phyloP scores from a whole-genome alignment of 2,329 filamentous ascomycete genomes.

The Arthrobotrys pseudoclavata region DNA sequence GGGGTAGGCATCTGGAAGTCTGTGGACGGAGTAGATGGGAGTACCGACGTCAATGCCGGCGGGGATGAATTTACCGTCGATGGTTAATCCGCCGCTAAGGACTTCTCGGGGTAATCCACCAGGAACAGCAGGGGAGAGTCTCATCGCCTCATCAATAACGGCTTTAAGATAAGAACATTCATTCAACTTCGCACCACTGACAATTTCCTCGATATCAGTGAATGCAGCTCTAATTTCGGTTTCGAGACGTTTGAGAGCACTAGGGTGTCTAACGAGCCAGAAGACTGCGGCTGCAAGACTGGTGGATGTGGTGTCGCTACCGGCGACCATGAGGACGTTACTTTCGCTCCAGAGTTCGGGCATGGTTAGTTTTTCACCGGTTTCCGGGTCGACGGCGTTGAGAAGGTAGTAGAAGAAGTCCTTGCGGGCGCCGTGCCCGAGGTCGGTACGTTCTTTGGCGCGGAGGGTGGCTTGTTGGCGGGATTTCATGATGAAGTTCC shows the following conservation, averaged over 20 bases:
- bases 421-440: constrained; percentile 65
- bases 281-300: constrained; percentile 73
- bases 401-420: constrained; percentile 70
- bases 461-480: constrained; percentile 66
- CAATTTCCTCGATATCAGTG: constrained; percentile 71
- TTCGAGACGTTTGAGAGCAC: constrained; percentile 69
- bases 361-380: constrained; percentile 76
- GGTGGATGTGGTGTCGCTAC: constrained; percentile 78
- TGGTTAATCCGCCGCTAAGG: constrained; percentile 71
- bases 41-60: constrained; percentile 76
- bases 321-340: constrained; percentile 71
- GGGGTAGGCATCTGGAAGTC: constrained; percentile 75
- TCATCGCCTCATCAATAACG: constrained; percentile 70
- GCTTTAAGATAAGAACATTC: constrained; percentile 73
- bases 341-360: constrained; percentile 80
- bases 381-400: constrained; percentile 77
- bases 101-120: constrained; percentile 67
- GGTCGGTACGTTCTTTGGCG: constrained; percentile 66
- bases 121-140: constrained; percentile 68
- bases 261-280: constrained; percentile 73
- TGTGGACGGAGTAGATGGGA: constrained; percentile 78
- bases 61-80: constrained; percentile 65
- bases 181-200: constrained; percentile 69
- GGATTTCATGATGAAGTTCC: constrained; percentile 79
- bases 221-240: constrained; percentile 72